Evolutionary conservation across 1,284 basidiomycete genomes (phyloP).

Genomic region (Cryptococcus amylolentus): DNA sequence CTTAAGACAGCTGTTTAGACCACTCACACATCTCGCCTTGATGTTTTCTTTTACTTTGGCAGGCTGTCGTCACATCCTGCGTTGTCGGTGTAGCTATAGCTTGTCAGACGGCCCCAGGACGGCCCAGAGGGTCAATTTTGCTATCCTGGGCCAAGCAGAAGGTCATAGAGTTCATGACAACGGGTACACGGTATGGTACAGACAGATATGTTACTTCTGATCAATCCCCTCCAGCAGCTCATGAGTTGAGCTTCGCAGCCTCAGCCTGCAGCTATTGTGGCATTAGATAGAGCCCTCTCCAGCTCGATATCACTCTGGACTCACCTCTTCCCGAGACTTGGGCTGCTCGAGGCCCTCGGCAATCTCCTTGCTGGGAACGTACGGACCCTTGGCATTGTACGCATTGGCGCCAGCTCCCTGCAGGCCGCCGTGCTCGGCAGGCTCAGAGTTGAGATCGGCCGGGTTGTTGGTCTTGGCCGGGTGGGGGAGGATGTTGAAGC

Average conservation of each 20-base stretch:
- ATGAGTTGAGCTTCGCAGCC: constrained; percentile 35
- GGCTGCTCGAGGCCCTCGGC: constrained; percentile 47
- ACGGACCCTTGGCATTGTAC: constrained; percentile 41
- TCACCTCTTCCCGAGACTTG: constrained; percentile 49
- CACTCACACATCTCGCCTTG: too few species aligned
- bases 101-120: too few species aligned
- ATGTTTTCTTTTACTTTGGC: too few species aligned
- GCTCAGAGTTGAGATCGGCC: constrained; percentile 40
- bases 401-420: constrained; percentile 36
- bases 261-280: constrained; percentile 29
- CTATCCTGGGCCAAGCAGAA: too few species aligned
- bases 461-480: constrained; percentile 52
- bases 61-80: too few species aligned
- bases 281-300: neutral
- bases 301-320: constrained; percentile 9
- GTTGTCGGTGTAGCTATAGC: too few species aligned
- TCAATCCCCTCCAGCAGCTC: neutral
- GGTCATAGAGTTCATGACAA: too few species aligned
- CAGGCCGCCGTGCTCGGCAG: constrained; percentile 30
- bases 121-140: too few species aligned
- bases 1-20: too few species aligned
- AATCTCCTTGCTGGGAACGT: constrained; percentile 34
- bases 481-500: constrained; percentile 52
- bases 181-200: too few species aligned
- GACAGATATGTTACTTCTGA: too few species aligned